Evolutionary conservation across 805 yeast species (phyloP).

Genomic region (Starmerella bacillaris): DNA sequence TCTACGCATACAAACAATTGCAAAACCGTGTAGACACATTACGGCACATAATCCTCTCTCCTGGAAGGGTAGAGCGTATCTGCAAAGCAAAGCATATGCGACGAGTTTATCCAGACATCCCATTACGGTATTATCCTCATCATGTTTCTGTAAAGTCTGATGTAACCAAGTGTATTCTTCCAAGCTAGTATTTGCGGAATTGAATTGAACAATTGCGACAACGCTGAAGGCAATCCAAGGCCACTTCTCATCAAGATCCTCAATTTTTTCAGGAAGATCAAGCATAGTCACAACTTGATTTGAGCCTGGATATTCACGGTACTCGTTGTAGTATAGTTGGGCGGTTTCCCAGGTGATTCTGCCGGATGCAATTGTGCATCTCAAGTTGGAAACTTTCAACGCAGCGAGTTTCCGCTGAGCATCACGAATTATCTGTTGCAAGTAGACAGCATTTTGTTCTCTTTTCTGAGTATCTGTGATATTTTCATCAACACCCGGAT

Average conservation of each 20-base stretch:
- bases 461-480: constrained; percentile 3
- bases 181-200: neutral
- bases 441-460: constrained; percentile 11
- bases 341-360: constrained; percentile 12
- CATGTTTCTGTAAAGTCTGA: neutral
- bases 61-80: constrained; percentile 10
- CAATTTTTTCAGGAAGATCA: constrained; percentile 4
- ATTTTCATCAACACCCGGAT: neutral
- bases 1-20: constrained; percentile 4
- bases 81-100: constrained; percentile 12
- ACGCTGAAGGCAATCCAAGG: constrained; percentile 14
- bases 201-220: constrained; percentile 7
- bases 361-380: constrained; percentile 8
- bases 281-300: constrained; percentile 6
- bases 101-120: constrained; percentile 8
- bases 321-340: constrained; percentile 4
- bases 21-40: constrained; percentile 11
- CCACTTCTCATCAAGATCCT: constrained; percentile 10
- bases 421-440: constrained; percentile 12
- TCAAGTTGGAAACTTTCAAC: constrained; percentile 10
- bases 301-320: constrained; percentile 1
- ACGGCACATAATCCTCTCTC: constrained; percentile 13
- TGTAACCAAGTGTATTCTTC: neutral
- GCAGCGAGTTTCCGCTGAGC: constrained; percentile 12
- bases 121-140: neutral